These are phyloP conservation scores for Trichoderma gamsii DNA, from an alignment of 495 filamentous ascomycete species.

Conservation along the genomic window DNA sequence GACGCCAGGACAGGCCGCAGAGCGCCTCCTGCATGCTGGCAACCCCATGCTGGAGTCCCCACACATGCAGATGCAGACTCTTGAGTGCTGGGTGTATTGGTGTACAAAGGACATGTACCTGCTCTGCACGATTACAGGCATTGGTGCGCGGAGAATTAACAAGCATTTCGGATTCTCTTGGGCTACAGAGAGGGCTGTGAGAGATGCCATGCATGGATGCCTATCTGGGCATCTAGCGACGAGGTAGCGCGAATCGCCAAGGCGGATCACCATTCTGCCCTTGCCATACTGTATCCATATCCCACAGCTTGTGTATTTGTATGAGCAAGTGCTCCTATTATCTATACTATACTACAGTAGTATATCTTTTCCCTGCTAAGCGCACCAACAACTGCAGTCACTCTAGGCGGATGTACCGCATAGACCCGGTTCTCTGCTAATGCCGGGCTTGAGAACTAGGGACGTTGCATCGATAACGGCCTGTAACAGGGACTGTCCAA, in stretches of 20 bases:
- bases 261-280: too few species aligned
- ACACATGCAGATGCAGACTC: constrained; percentile 8
- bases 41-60: background rate
- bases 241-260: too few species aligned
- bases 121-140: background rate
- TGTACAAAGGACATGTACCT: background rate
- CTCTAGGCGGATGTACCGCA: background rate
- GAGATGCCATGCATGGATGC: too few species aligned
- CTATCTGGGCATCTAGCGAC: too few species aligned
- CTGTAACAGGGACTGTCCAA: background rate
- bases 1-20: background rate
- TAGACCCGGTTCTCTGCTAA: background rate
- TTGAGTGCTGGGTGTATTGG: background rate
- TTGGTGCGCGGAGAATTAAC: background rate
- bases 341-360: too few species aligned
- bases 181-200: too few species aligned
- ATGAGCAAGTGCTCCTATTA: too few species aligned
- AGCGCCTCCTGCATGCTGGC: background rate
- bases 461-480: background rate
- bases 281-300: too few species aligned
- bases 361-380: too few species aligned
- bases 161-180: background rate
- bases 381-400: background rate
- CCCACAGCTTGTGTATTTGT: too few species aligned
- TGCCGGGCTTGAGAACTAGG: background rate